phyloP scores from a whole-genome alignment of 73 alveolate genomes.

The Paramecium sonneborni region DNA sequence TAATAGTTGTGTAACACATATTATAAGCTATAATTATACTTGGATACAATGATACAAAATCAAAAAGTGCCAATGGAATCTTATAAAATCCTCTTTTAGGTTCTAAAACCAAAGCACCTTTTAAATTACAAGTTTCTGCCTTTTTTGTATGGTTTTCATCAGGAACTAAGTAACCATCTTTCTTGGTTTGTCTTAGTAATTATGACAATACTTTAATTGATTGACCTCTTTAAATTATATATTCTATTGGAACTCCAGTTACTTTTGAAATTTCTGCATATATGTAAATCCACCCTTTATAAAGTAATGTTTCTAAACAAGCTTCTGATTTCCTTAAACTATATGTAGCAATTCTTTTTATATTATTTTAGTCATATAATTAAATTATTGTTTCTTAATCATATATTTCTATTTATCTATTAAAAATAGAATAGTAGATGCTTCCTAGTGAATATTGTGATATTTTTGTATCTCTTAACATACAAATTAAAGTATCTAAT shows the following conservation, averaged over 20 bases:
- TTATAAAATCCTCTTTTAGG: slow-evolving; percentile 96
- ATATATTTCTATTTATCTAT: slow-evolving; percentile 98
- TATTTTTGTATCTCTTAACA: slow-evolving; percentile 97
- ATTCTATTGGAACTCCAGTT: slow-evolving; percentile 97
- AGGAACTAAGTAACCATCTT: slow-evolving; percentile 88
- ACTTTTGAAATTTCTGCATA: slow-evolving; percentile 99
- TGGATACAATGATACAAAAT: slow-evolving; percentile 99
- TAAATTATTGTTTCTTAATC: slow-evolving; percentile 75
- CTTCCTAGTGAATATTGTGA: slow-evolving; percentile 95
- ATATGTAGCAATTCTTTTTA: slow-evolving; percentile 96
- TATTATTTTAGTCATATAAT: slow-evolving; percentile 78
- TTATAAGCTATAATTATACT: slow-evolving; percentile 99
- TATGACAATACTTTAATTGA: slow-evolving; percentile 94
- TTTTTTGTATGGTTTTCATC: slow-evolving; percentile 72
- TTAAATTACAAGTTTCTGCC: slow-evolving; percentile 89
- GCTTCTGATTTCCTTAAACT: slow-evolving; percentile 95
- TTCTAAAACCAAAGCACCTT: slow-evolving; percentile 99
- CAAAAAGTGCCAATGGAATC: slow-evolving; percentile 98
- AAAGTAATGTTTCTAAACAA: slow-evolving; percentile 91
- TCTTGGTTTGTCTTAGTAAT: slow-evolving; percentile 87
- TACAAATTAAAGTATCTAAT: slow-evolving; percentile 94
- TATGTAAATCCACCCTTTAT: slow-evolving; percentile 88
- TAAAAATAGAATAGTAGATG: slow-evolving; percentile 96
- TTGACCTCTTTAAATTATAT: slow-evolving; percentile 94
- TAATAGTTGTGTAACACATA: slow-evolving; percentile 94